phyloP scores from a whole-genome alignment of 2,329 filamentous ascomycete species.

The Ramularia endophylla region DNA sequence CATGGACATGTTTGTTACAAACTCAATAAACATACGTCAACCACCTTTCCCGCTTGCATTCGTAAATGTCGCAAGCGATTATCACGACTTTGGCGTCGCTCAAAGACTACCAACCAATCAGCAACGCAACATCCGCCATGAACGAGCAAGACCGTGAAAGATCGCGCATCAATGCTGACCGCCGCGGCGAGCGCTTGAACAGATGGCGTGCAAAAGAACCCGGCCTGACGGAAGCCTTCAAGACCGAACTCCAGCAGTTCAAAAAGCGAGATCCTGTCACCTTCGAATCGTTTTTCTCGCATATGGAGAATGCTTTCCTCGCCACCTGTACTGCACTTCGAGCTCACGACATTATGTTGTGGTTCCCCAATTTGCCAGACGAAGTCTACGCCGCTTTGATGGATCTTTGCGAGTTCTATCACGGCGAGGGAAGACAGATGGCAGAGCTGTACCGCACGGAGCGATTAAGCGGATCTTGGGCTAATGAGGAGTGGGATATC shows the following conservation, averaged over 20 bases:
- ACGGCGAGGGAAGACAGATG: not conserved
- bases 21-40: too few relatives aligned
- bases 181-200: not conserved
- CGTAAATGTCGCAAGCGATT: too few relatives aligned
- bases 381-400: not conserved
- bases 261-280: not conserved
- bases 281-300: not conserved
- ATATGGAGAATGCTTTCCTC: not conserved
- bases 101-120: too few relatives aligned
- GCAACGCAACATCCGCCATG: too few relatives aligned
- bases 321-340: not conserved
- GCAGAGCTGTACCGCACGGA: too few relatives aligned
- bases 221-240: not conserved
- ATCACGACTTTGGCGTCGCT: too few relatives aligned
- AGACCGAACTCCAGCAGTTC: not conserved
- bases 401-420: not conserved
- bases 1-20: too few relatives aligned
- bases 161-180: not conserved
- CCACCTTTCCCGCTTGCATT: too few relatives aligned
- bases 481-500: too few relatives aligned
- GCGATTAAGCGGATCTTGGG: too few relatives aligned
- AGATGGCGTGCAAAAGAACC: not conserved
- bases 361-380: not conserved
- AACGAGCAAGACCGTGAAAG: too few relatives aligned
- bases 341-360: slow-evolving; percentile 1